Evolutionary conservation across 139 green algal species (phyloP).

Genomic region (Zygnema cylindricum): DNA sequence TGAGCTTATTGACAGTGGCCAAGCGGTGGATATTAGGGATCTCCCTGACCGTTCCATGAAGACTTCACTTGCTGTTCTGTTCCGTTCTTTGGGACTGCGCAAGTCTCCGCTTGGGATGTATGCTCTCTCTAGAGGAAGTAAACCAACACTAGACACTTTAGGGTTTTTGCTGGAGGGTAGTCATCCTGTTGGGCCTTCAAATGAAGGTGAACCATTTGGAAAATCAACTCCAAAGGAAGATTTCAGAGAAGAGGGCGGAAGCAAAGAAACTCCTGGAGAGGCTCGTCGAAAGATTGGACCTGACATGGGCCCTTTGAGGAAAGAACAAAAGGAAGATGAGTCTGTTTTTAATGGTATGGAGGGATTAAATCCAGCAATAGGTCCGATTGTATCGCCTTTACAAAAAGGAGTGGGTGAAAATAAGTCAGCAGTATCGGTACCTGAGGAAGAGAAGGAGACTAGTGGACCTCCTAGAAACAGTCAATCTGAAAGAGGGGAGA

Average conservation of each 20-base stretch:
- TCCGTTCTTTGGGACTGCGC: slow-evolving; percentile 34
- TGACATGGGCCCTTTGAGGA: neutral
- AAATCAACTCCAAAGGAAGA: too few species aligned
- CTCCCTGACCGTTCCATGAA: slow-evolving; percentile 67
- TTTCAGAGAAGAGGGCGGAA: too few species aligned
- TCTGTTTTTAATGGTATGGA: neutral
- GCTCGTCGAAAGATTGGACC: neutral
- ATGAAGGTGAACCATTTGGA: too few species aligned
- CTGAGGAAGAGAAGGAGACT: neutral
- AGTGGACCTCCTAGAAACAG: neutral
- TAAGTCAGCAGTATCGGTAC: neutral
- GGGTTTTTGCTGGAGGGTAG: neutral
- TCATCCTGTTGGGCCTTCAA: too few species aligned
- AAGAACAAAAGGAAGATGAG: neutral
- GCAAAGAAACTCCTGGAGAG: too few species aligned
- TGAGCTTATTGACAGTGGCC: slow-evolving; percentile 38
- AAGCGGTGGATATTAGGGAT: slow-evolving; percentile 68
- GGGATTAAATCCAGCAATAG: neutral
- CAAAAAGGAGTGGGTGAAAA: too few species aligned
- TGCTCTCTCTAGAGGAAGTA: neutral
- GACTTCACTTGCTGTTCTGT: slow-evolving; percentile 45
- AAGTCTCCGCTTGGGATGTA: slow-evolving; percentile 32
- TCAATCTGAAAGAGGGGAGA: neutral
- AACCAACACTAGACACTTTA: neutral
- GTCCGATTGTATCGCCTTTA: neutral